Base-by-base conservation (phyloP, 2,329 filamentous ascomycete species). In the Phaeosphaeria sp. region DNA sequence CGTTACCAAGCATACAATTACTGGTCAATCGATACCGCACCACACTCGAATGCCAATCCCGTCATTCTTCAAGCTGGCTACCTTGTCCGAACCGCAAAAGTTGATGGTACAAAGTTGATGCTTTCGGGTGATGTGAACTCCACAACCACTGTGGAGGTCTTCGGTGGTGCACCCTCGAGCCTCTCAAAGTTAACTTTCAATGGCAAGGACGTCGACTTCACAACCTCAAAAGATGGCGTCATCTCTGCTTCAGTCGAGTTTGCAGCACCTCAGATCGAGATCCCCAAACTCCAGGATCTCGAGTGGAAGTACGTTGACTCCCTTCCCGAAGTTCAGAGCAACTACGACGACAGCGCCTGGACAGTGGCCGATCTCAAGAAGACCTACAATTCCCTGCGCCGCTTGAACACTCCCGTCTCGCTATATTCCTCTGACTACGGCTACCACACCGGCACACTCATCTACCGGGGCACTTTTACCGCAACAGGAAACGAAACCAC, bases 351-450 rank as follows among this genome's bases (percentile, higher is more conserved):
- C 72, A 84, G 84, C 2, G 74, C 76, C 6, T 95, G 91, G 91
- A 82, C 82, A 0, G 64, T 70, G 0, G 90, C 90, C 0, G 77
- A 88, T 58, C 79, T 86, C 6, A 80, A 77, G 1, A 81, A 80
- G 2, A 88, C 87, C 1, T 85, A 85, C 69, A 92, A 92, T 72
- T 85, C 84, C 0, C 78, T 81, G 18, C 75, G 77, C 6, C 75
- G 78, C 11, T 77, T 89, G 1, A 83, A 80, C 0, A 93, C 90
- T 0, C 87, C 89, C 0, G 87, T 85, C 0, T 80, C 77, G 2
- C 83, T 93, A 0, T 91, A 89, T 67, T 83, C 82, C 0, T 85
- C 85, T 17, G 90, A 93, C 74, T 93, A 93, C 68, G 90, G 90
- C 22, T 93, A 87, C 75, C 82, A 91, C 72, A 83, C 87, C 0